Conservation (phyloP, 768 basidiomycete species). For the Lanmaoa rubissima region DNA sequence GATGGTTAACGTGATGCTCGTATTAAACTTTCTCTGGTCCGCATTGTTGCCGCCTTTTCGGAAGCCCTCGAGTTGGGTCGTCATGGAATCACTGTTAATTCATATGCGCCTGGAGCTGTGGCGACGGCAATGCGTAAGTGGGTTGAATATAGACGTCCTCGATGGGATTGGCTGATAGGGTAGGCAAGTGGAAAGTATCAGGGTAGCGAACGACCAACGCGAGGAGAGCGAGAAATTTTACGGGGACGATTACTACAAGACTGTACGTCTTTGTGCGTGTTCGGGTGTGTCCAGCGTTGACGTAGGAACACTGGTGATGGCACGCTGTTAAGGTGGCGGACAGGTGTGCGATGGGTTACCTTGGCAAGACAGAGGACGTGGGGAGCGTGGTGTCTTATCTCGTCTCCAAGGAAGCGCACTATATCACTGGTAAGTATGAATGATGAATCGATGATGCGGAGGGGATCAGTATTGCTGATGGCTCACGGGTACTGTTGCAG, state of each 20-base stretch:
- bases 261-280: background rate
- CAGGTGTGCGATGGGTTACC: conserved; percentile 4
- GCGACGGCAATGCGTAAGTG: conserved; percentile 25
- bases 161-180: background rate
- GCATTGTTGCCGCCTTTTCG: conserved; percentile 3
- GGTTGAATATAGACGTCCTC: background rate
- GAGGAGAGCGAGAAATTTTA: background rate
- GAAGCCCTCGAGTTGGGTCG: conserved; percentile 28
- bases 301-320: background rate
- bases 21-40: background rate
- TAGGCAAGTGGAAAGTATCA: background rate
- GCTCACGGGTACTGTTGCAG: background rate
- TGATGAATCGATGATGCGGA: background rate
- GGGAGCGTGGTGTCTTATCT: conserved; percentile 32
- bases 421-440: conserved; percentile 27
- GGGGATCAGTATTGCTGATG: background rate
- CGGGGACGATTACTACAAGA: background rate
- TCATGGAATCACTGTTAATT: conserved; percentile 27
- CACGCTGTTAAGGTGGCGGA: background rate
- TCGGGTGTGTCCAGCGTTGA: background rate
- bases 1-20: conserved; percentile 5
- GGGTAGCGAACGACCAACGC: background rate
- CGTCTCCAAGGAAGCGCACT: conserved; percentile 28
- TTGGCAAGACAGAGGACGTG: conserved; percentile 20
- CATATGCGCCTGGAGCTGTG: conserved; percentile 31